These are phyloP conservation scores for Forsythia viridissima DNA, from an alignment of 257 asterid genomes.

Conservation along the genomic window DNA sequence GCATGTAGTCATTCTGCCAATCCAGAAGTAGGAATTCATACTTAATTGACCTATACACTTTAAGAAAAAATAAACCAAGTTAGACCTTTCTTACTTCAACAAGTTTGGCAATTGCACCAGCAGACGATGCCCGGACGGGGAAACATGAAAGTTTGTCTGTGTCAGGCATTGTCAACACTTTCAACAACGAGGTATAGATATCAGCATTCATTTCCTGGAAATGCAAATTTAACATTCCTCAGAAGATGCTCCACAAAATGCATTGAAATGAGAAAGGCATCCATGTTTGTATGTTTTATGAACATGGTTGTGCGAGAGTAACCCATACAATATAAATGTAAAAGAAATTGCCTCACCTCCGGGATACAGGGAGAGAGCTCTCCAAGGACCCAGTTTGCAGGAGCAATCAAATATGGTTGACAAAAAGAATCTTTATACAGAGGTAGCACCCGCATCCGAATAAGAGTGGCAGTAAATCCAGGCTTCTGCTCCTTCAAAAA, in stretches of 20 bases:
- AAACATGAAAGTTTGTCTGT: conserved; percentile 33
- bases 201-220: conserved; percentile 42
- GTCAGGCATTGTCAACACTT: conserved; percentile 38
- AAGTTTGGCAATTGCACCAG: conserved; percentile 45
- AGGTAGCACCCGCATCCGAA: conserved; percentile 43
- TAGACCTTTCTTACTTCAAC: conserved; percentile 35
- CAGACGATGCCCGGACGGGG: conserved; percentile 46
- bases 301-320: background rate
- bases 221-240: conserved; percentile 6
- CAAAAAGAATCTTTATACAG: conserved; percentile 30
- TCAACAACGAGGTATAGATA: conserved; percentile 35
- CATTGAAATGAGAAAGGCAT: background rate
- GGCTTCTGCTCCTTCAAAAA: conserved; percentile 38
- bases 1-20: conserved; percentile 47
- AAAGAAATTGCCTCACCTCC: conserved; percentile 31
- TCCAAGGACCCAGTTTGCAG: conserved; percentile 50
- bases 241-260: background rate
- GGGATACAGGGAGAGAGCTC: conserved; percentile 49
- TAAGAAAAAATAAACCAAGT: background rate
- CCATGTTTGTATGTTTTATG: background rate
- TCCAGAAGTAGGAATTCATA: background rate
- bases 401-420: conserved; percentile 44
- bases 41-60: background rate
- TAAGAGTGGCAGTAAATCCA: conserved; percentile 36
- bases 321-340: background rate